Conservation (phyloP, 148 eudicot genomes). For the Fagopyrum esculentum region DNA sequence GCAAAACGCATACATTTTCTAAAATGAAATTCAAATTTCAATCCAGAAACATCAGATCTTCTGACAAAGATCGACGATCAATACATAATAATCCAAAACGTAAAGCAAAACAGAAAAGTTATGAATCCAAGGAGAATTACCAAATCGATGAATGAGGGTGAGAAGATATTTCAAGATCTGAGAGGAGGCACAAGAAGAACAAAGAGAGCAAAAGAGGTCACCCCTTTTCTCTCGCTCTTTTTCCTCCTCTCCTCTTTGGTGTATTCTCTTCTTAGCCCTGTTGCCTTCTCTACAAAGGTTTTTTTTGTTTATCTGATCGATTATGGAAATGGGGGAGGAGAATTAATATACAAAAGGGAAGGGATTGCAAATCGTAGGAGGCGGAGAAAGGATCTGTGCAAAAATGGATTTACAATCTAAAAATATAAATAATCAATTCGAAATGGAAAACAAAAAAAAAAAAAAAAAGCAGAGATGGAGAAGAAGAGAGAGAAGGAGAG, state of each 20-base stretch:
- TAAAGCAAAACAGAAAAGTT: background rate
- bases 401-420: slow-evolving; percentile 16
- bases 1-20: background rate
- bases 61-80: slow-evolving; percentile 31
- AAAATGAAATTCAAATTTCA: background rate
- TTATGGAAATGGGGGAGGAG: slow-evolving; percentile 10
- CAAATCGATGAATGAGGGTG: slow-evolving; percentile 18
- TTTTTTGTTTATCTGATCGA: slow-evolving; percentile 9
- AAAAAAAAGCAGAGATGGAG: slow-evolving; percentile 13
- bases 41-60: slow-evolving; percentile 43
- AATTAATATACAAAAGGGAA: slow-evolving; percentile 13
- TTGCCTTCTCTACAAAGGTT: slow-evolving; percentile 5
- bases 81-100: slow-evolving; percentile 18
- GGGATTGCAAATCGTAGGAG: background rate
- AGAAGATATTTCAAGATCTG: slow-evolving; percentile 44
- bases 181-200: slow-evolving; percentile 51
- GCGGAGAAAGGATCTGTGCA: slow-evolving; percentile 4
- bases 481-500: slow-evolving; percentile 19
- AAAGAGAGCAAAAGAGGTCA: slow-evolving; percentile 38
- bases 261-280: background rate
- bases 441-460: too few relatives aligned
- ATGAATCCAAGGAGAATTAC: slow-evolving; percentile 6
- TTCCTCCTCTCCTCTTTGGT: slow-evolving; percentile 3
- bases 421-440: slow-evolving; percentile 3
- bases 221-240: slow-evolving; percentile 41